Base-by-base conservation (phyloP, 805 yeast genomes). In the Wickerhamomyces chaumierensis region DNA sequence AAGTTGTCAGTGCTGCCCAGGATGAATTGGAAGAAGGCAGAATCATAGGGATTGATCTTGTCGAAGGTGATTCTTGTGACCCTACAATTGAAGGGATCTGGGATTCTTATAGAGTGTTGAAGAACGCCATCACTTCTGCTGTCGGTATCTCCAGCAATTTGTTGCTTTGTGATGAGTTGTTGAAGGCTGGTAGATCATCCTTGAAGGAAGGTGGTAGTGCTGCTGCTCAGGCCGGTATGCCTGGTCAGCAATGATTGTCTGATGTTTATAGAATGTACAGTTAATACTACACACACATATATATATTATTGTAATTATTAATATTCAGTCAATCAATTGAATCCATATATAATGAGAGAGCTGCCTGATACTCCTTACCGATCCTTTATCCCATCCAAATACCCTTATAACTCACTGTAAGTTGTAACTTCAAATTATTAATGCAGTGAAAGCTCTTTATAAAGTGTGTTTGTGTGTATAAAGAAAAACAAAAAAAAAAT, bases 161-260 rank as follows among this genome's bases (percentile, higher is more conserved):
- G 52, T 71, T 92, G 48, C 69, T 92, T 45, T 92, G 98, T 68
- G 99, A 92, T 64, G 98, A 92, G 64, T 70, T 92, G 48, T 71
- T 92, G 55, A 87, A 90, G 65, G 99, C 99, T 2, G 99, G 99
- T 36, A 76, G 94, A 51, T 85, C 95, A 13, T 83, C 95, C 11
- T 69, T 87, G 65, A 86, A 88, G 62, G 77, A 78, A 48, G 75
- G 74, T 34, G 48, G 45, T 33, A 45, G 38, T 23, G 45, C 46
- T 21, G 45, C 43, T 9, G 46, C 47, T 25, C 50, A 43, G 33
- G 40, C 18, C 35, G 32, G 33, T 13, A 34, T 29, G 21, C 32
- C 33, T 34, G 48, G 47, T 32, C 9, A 9, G n/a, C 29, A 25
- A 25, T 25, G 12, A 25, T n/a, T n/a, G n/a, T n/a, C n/a, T n/a